These are phyloP conservation scores for Ustilago trichophora DNA, from an alignment of 1,284 basidiomycete species.

Conservation along the genomic window DNA sequence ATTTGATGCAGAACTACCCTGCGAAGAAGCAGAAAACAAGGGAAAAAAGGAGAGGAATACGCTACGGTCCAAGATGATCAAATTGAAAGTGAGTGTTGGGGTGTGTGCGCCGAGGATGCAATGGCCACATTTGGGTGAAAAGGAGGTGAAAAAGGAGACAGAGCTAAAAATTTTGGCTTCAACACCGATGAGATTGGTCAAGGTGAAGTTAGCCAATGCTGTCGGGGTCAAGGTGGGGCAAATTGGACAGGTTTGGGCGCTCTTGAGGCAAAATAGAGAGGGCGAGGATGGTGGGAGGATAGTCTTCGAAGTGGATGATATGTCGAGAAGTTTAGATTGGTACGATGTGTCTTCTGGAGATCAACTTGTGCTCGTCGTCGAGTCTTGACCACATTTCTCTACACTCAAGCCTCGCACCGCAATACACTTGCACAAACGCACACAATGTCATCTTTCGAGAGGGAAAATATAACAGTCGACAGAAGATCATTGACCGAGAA, in stretches of 20 bases:
- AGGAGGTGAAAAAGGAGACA: not conserved
- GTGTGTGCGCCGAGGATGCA: not conserved
- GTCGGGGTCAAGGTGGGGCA: slow-evolving; percentile 12
- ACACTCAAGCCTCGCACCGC: not conserved
- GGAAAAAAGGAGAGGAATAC: slow-evolving; percentile 6
- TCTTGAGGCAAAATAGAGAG: slow-evolving; percentile 19
- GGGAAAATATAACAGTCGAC: too few species aligned
- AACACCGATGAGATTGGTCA: slow-evolving; percentile 46
- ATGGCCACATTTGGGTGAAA: not conserved
- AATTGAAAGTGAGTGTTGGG: slow-evolving; percentile 10
- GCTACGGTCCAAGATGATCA: slow-evolving; percentile 32
- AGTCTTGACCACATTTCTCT: not conserved
- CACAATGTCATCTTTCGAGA: too few species aligned
- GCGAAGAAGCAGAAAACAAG: not conserved
- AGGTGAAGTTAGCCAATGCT: slow-evolving; percentile 30
- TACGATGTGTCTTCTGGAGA: slow-evolving; percentile 38
- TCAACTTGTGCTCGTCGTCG: slow-evolving; percentile 19
- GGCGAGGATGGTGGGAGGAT: slow-evolving; percentile 12
- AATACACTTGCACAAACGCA: too few species aligned
- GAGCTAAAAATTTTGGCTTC: slow-evolving; percentile 25
- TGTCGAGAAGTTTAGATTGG: slow-evolving; percentile 37
- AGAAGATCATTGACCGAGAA: too few species aligned
- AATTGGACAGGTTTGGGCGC: slow-evolving; percentile 38
- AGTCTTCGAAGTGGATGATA: slow-evolving; percentile 44
- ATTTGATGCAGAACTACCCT: slow-evolving; percentile 16